Evolutionary conservation across 2,329 filamentous ascomycete genomes (phyloP), one percentile per base, ranked within the genome.

Genomic region (Aureobasidium subglaciale): DNA sequence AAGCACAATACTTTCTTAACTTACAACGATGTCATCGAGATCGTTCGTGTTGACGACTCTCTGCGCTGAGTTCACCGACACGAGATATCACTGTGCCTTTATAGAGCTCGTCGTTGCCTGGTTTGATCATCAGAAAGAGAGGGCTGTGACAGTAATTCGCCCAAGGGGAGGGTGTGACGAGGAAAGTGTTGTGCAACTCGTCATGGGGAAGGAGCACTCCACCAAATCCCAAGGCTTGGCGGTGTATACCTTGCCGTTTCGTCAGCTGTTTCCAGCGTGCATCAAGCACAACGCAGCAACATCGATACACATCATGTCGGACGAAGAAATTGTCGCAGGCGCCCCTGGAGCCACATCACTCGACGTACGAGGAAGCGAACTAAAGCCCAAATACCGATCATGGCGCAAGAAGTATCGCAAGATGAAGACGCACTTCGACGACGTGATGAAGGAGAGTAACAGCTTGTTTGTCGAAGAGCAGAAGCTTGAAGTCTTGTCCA

Each of bases 341-440:
- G n/a, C 53, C 20, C 29, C 37, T 7, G 43, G 42, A 27, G 45
- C 43, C 30, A 52, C 57, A 25, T 37, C 30, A 20, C 16, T 35
- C 1, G 56, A 50, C 7, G 38, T 29, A 16, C 27, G 27, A 16
- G 50, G 27, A 49, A 10, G 20, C 11, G 56, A 60, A 8, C 11
- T 30, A 18, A 52, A 56, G 37, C 59, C 59, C 37, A 60, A 54
- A 80, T 70, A 70, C 65, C 69, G 69, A 56, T 70, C 68, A 59
- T 70, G 67, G 66, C 68, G 68, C 59, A 95, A 96, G 75, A 99
- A 99, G 77, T 99, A 95, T 71, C 86, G 87, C 65, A 95, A 95
- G 79, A 88, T 93, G 84, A 85, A 87, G 72, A 79, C 86, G 68
- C 77, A 79, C 25, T 95, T 93, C 67, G 87, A 93, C 63, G 78